A percentile compares a stretch with the other conserved stretches of the same genome.
Evolutionary conservation across 805 yeast genomes (phyloP).

Genomic region (Priceomyces castillae): DNA sequence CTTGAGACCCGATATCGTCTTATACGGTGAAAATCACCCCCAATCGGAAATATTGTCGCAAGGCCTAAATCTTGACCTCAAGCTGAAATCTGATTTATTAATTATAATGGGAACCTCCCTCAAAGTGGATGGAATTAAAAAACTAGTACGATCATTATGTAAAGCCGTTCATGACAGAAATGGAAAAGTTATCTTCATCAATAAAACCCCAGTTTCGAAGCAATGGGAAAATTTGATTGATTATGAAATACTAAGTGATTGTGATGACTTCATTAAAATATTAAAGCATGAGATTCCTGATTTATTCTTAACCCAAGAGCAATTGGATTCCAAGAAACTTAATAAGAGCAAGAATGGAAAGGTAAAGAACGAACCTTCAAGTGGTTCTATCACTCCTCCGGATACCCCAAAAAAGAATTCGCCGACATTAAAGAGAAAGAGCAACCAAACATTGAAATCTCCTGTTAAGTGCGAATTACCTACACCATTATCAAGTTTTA

Average conservation of each 20-base stretch:
- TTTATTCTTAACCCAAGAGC: conserved; percentile 58
- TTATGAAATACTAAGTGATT: conserved; percentile 73
- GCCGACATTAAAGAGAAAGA: conserved; percentile 17
- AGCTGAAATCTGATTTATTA: conserved; percentile 68
- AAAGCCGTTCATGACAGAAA: conserved; percentile 70
- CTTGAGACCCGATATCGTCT: conserved; percentile 83
- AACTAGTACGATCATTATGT: conserved; percentile 67
- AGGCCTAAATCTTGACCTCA: conserved; percentile 65
- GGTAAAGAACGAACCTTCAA: conserved; percentile 1
- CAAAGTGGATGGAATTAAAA: conserved; percentile 85
- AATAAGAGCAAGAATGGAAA: conserved; percentile 8
- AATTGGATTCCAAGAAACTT: conserved; percentile 42
- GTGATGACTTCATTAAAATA: conserved; percentile 74
- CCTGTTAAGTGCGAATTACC: conserved; percentile 21
- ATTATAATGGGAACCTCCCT: conserved; percentile 92
- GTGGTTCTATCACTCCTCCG: conserved; percentile 30
- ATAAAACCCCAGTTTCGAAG: conserved; percentile 60
- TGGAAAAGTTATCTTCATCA: conserved; percentile 76
- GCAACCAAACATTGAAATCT: conserved; percentile 9
- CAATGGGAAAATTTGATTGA: conserved; percentile 75
- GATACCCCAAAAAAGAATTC: conserved; percentile 29
- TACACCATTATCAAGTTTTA: conserved; percentile 36
- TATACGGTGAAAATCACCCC: conserved; percentile 94
- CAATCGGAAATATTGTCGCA: conserved; percentile 73
- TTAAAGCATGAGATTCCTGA: conserved; percentile 56